These are phyloP conservation scores for Clonostachys byssicola DNA, from an alignment of 2,329 filamentous ascomycete species.

Conservation along the genomic window DNA sequence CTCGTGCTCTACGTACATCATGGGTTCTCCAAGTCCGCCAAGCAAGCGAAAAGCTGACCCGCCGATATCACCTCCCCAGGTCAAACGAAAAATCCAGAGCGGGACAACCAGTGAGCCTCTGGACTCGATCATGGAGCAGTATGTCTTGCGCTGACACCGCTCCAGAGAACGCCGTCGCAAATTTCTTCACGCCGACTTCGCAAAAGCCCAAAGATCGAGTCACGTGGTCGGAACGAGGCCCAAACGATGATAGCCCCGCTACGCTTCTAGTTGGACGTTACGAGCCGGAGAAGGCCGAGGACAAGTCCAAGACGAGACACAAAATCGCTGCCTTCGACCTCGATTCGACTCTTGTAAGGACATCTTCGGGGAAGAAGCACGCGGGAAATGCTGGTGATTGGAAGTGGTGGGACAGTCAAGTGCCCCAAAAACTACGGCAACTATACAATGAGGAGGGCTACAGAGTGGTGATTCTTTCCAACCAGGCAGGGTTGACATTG, in stretches of 20 bases:
- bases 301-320: constrained; percentile 22
- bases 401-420: constrained; percentile 84
- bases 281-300: constrained; percentile 33
- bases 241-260: constrained; percentile 37
- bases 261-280: constrained; percentile 76
- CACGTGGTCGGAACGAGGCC: constrained; percentile 64
- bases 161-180: constrained; percentile 65
- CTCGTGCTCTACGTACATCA: constrained; percentile 5
- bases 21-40: constrained; percentile 14
- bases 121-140: background rate
- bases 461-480: constrained; percentile 76
- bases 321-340: constrained; percentile 73
- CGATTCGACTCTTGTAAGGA: constrained; percentile 82
- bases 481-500: constrained; percentile 80
- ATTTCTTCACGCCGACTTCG: constrained; percentile 84
- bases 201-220: constrained; percentile 78
- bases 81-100: constrained; percentile 48
- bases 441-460: constrained; percentile 66
- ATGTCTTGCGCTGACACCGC: constrained; percentile 8
- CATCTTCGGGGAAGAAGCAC: constrained; percentile 78
- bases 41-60: constrained; percentile 31
- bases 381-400: constrained; percentile 70
- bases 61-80: constrained; percentile 46
- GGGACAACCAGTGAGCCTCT: constrained; percentile 41
- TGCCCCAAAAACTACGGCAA: constrained; percentile 63